Evolutionary conservation across 495 filamentous ascomycete genomes (phyloP).

Genomic region (Cairneyella variabilis): DNA sequence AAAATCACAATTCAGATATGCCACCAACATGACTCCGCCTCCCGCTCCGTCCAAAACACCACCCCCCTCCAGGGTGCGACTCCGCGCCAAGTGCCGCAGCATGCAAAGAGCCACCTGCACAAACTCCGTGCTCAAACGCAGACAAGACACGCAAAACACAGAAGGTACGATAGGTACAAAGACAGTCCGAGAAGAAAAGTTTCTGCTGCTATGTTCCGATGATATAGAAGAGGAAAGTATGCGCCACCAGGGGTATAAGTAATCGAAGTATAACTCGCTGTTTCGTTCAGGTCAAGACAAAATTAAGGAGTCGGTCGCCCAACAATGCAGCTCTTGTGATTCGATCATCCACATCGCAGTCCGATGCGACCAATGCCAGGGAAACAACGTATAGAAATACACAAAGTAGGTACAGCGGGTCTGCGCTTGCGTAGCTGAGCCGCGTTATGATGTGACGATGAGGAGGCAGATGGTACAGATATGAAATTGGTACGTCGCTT

Average conservation of each 20-base stretch:
- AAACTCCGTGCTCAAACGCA: conserved; percentile 17
- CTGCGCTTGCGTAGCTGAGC: neutral
- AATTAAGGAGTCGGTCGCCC: conserved; percentile 8
- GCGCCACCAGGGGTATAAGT: conserved; percentile 15
- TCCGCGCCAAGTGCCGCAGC: neutral
- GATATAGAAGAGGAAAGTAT: neutral
- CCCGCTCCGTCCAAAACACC: neutral
- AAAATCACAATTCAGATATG: conserved; percentile 15
- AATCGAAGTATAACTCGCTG: conserved; percentile 10
- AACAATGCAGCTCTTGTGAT: conserved; percentile 8
- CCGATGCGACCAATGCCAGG: neutral
- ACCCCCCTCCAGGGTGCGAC: neutral
- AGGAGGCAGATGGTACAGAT: neutral
- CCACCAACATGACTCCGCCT: conserved; percentile 7
- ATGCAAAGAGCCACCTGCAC: neutral
- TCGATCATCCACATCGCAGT: neutral
- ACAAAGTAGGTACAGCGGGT: conserved; percentile 14
- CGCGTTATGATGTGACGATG: neutral
- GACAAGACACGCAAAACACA: neutral
- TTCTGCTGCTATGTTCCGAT: neutral
- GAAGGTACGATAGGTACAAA: neutral
- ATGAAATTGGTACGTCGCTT: conserved; percentile 2
- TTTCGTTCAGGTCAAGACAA: neutral
- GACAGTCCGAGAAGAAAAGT: conserved; percentile 6
- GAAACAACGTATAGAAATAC: conserved; percentile 12